Base-by-base conservation (phyloP, 2,329 filamentous ascomycete genomes). In the Penicillium sp. region DNA sequence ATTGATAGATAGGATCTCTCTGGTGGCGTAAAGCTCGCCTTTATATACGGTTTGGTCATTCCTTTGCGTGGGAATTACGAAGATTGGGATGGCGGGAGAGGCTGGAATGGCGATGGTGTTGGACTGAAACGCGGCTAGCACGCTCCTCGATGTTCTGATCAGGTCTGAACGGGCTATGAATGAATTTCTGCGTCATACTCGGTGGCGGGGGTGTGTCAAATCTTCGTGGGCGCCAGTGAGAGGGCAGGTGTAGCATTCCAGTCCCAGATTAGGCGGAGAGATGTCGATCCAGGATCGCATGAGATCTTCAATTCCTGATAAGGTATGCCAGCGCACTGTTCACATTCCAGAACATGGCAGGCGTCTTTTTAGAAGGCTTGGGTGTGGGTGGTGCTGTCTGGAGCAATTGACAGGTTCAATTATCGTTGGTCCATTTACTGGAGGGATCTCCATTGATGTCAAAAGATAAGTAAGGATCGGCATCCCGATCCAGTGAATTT, bases 21-120 rank as follows among this genome's bases (percentile, higher is more conserved):
- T 14, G 1, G 9, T 2, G 35, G 43, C 15, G 14, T 6, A 18
- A 7, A 5, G 20, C 3, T 27, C 18, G 27, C 5, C 40, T 33
- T 55, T 55, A 51, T 51, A 55, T 50, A 49, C 8, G 12, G 12
- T 2, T 44, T 7, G 23, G 14, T 54, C 51, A 58, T 59, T 53
- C 54, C 52, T 49, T n/a, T n/a, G 31, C 7, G 31, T 47, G 11
- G 29, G 20, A 51, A 44, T 54, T 31, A 45, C 33, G 27, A 18
- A 33, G 56, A 56, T 55, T 49, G 27, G 29, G 55, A 64, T 60
- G 63, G 63, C 63, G 42, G 62, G 63, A 50, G 64, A 59, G 58
- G 43, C 44, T 49, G 54, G 51, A 59, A 63, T 57, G 60, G 50
- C 27, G 31, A 47, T 56, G 37, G 52, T 50, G 43, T 41, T 50